Evolutionary conservation across 148 eudicot genomes (phyloP), one percentile per base, ranked within the genome.

Genomic region (Bassia scoparia): DNA sequence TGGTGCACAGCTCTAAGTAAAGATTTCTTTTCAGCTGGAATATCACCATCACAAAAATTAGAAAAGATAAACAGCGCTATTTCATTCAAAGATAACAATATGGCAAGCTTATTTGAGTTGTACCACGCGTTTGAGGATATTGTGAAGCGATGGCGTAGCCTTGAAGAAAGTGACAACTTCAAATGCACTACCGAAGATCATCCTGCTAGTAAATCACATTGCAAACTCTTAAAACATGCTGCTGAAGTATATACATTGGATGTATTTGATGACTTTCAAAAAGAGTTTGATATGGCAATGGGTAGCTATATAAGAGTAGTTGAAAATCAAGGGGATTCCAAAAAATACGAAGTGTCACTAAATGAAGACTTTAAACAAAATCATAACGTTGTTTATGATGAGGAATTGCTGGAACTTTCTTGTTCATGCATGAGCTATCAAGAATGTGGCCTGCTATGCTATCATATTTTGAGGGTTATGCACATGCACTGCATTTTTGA

Each of bases 271-370:
- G 61, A 56, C 61, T 56, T 56, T 56, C 61, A 56, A 56, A 56
- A 56, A 56, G 61, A 56, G 61, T 56, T 56, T 56, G 61, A 56
- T 56, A 23, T 56, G 61, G 61, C 61, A 23, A 56, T 56, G 61
- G 61, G 61, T 8, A 56, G 61, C 11, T 56, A 56, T 31, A 56
- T 56, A 26, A 30, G 61, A 56, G 61, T 13, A 56, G 61, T 15
- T 56, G 30, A 16, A 56, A 56, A 56, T 56, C 61, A 56, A 27
- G 61, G 61, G 5, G 4, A 31, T 56, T 26, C 33, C 17, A 24
- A 56, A 31, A 56, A 23, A 1, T 56, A 56, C 26, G 33, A 56
- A 56, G 61, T 56, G 4, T 56, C 61, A 26, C 61, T 56, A 8
- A 27, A 56, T 56, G 61, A 56, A 26, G 61, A 56, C 33, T 56